Conservation (phyloP, 73 alveolate genomes). For the Effrenium voratum region DNA sequence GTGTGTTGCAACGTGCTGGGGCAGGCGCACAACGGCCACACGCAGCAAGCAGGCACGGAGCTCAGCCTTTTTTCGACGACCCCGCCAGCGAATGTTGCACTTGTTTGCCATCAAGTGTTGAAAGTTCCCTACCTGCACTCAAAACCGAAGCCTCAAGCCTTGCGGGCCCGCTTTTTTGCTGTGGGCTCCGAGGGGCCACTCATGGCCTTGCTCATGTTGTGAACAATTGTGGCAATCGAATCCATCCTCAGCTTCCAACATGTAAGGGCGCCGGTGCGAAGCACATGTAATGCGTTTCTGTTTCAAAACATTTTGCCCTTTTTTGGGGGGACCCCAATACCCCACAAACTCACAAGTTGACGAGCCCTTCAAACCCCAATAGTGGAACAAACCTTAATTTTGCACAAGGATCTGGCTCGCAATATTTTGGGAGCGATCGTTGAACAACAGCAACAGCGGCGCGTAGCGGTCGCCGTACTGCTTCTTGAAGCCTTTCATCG, state of each 20-base stretch:
- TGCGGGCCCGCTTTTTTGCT: background rate
- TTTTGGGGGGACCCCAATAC: no score
- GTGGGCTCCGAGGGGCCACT: background rate
- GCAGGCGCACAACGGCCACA: background rate
- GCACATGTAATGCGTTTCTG: background rate
- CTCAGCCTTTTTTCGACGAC: no score
- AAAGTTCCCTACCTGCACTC: background rate
- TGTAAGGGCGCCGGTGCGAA: no score
- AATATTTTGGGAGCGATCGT: background rate
- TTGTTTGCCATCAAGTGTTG: background rate
- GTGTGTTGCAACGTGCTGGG: background rate
- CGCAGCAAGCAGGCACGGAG: no score
- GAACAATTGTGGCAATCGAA: background rate
- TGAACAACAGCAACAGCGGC: background rate
- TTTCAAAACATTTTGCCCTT: background rate
- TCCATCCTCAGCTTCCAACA: conserved; percentile 14
- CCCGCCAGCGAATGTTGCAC: no score
- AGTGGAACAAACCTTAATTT: background rate
- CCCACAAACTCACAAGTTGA: background rate
- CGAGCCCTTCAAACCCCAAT: background rate
- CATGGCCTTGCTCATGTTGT: background rate
- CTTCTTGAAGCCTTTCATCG: background rate
- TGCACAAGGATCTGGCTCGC: background rate
- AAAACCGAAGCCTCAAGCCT: background rate
- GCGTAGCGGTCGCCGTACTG: background rate